A percentile compares a stretch with the other conserved stretches of the same genome.
These are phyloP conservation scores for Debaryomycetaceae sp. DNA, from an alignment of 1,139 yeast species.

Conservation along the genomic window DNA sequence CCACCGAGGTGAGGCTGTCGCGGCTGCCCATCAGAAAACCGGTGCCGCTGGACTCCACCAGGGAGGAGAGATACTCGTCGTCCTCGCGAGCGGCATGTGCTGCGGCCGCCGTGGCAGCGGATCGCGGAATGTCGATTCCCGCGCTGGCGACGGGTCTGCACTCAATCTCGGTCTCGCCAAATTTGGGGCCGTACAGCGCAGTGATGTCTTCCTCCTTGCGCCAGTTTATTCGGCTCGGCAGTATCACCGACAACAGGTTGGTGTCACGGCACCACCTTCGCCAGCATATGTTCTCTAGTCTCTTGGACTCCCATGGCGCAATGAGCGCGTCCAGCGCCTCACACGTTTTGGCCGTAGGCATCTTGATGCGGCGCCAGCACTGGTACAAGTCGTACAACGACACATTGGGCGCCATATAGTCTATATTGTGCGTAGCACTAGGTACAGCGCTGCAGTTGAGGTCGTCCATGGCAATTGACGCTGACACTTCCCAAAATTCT, in stretches of 20 bases:
- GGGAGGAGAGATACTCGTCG: conserved; percentile 8
- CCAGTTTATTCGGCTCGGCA: conserved; percentile 41
- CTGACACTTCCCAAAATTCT: no score
- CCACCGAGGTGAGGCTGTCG: conserved; percentile 4
- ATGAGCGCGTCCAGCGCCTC: conserved; percentile 23
- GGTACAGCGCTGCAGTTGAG: no score
- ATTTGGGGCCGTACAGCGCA: conserved; percentile 45
- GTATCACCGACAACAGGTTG: conserved; percentile 22
- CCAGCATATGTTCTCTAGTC: conserved; percentile 41
- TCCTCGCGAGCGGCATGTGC: not conserved
- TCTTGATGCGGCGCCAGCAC: conserved; percentile 24
- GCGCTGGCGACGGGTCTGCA: not conserved
- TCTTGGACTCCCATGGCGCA: conserved; percentile 23
- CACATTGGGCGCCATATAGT: conserved; percentile 21
- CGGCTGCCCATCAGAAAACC: conserved; percentile 5
- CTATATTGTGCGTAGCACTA: conserved; percentile 31
- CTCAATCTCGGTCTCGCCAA: conserved; percentile 10
- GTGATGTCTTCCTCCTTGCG: conserved; percentile 41
- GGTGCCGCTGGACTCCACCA: conserved; percentile 8
- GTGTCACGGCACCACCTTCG: conserved; percentile 36
- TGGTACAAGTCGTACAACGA: conserved; percentile 18
- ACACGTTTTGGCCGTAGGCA: conserved; percentile 12
- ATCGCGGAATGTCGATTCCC: conserved; percentile 5
- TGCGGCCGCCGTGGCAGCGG: not conserved
- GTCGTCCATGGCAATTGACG: conserved; percentile 5